These are phyloP conservation scores for Fusarium beomiforme DNA, from an alignment of 2,329 filamentous ascomycete genomes.

Conservation along the genomic window DNA sequence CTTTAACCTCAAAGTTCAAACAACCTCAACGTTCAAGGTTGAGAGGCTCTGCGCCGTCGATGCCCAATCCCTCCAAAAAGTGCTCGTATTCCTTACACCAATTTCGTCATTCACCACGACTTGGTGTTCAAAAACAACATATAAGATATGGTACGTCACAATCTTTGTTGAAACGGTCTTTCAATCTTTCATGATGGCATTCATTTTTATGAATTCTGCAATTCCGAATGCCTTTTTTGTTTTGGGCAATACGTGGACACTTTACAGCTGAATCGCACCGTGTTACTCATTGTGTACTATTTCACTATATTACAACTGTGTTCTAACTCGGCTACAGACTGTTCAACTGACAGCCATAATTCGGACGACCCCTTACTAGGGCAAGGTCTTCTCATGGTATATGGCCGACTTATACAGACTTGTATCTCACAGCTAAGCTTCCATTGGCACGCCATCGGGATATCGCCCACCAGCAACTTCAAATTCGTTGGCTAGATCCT, in stretches of 20 bases:
- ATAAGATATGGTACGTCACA: conserved; percentile 24
- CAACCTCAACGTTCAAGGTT: neutral
- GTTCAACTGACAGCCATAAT: too few relatives aligned
- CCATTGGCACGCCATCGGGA: conserved; percentile 46
- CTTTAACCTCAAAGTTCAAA: neutral
- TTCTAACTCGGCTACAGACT: conserved; percentile 26
- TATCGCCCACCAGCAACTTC: conserved; percentile 62
- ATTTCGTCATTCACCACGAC: neutral
- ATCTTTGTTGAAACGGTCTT: neutral
- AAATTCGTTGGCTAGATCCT: conserved; percentile 59
- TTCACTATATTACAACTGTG: neutral
- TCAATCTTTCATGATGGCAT: conserved; percentile 48
- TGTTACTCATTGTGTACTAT: conserved; percentile 2
- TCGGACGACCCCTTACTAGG: too few relatives aligned
- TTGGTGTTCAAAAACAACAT: neutral
- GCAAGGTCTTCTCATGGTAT: too few relatives aligned
- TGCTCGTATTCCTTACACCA: neutral
- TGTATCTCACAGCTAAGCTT: conserved; percentile 47
- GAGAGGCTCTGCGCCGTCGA: neutral
- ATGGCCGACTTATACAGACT: too few relatives aligned
- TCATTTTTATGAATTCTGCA: conserved; percentile 60
- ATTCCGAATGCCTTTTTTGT: conserved; percentile 53
- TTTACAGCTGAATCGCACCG: conserved; percentile 38
- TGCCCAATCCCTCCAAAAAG: neutral
- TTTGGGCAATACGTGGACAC: conserved; percentile 47